Evolutionary conservation across 306 rosid species (phyloP), one percentile per base, ranked within the genome.

Genomic region (Quercus suber): DNA sequence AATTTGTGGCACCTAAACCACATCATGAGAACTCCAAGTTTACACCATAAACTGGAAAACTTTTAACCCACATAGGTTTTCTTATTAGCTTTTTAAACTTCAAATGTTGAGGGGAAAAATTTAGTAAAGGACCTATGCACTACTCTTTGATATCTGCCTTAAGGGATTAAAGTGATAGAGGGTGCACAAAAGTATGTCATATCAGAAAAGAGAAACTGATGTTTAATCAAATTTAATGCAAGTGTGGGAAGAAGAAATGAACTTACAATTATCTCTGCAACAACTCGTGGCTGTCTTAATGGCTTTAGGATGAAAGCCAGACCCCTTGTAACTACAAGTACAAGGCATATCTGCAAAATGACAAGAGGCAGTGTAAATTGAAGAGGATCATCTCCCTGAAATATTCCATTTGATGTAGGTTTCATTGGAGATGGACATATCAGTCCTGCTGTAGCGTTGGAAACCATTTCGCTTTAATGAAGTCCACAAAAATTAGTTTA

Each of bases 301-400:
- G 92, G 92, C 83, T 49, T 84, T 69, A 87, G 30, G 63, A 89
- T 82, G 69, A 75, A 79, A 13, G 92, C 90, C 37, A 89, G 86
- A n/a, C 70, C 78, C 49, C 92, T 79, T n/a, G 92, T 86, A 49
- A 83, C 72, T 5, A 73, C 69, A 35, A 86, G 33, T 2, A 89
- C 90, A 27, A 89, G 63, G 73, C 87, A 82, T 63, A 87, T 85
- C 75, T 89, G 92, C 78, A 89, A 35, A 45, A 87, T 89, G 55
- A 83, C 82, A 53, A 92, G 86, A 52, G 99, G 96, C 28, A 95
- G 90, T 1, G 97, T 92, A 76, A 56, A 95, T 73, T 91, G 85
- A 56, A 95, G 92, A 80, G 99, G 99, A 83, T 87, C 55, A 82
- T 95, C 96, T 60, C 98, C 97, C 77, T 92, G 97, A 76, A 95